Conservation (phyloP, 2,329 filamentous ascomycete genomes). For the Talaromyces marneffei region DNA sequence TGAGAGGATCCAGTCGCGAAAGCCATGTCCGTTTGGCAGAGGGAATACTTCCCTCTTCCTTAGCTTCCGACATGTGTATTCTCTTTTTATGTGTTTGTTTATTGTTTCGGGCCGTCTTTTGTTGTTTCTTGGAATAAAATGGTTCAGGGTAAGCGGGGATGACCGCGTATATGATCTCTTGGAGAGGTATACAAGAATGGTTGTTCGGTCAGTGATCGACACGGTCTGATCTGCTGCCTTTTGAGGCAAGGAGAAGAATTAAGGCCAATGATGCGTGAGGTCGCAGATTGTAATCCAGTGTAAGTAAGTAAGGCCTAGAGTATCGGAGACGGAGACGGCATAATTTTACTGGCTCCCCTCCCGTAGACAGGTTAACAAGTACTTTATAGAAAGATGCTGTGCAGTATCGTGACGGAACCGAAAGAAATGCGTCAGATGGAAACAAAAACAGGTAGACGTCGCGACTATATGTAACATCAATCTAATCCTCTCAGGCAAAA, state of each 20-base stretch:
- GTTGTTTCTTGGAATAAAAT: background rate
- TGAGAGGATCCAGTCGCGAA: conserved; percentile 11
- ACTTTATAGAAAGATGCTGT: no score
- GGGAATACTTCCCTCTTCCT: conserved; percentile 10
- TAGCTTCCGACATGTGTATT: conserved; percentile 11
- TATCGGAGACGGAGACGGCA: background rate
- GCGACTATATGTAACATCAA: background rate
- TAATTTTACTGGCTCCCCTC: no score
- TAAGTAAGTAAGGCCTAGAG: background rate
- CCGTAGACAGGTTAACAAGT: no score
- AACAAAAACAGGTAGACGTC: background rate
- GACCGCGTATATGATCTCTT: background rate
- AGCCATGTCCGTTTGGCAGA: conserved; percentile 7
- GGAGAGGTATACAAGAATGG: background rate
- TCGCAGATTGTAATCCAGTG: background rate
- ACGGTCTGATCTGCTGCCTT: background rate
- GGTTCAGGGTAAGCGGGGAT: background rate
- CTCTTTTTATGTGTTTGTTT: background rate
- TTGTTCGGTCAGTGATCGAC: background rate
- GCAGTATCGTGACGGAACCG: no score
- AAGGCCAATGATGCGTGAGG: background rate
- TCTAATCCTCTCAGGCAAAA: background rate
- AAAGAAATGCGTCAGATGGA: no score
- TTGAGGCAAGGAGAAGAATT: background rate
- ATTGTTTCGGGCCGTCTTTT: background rate